phyloP scores from a whole-genome alignment of 495 filamentous ascomycete species.

The Penicillium coffeae region DNA sequence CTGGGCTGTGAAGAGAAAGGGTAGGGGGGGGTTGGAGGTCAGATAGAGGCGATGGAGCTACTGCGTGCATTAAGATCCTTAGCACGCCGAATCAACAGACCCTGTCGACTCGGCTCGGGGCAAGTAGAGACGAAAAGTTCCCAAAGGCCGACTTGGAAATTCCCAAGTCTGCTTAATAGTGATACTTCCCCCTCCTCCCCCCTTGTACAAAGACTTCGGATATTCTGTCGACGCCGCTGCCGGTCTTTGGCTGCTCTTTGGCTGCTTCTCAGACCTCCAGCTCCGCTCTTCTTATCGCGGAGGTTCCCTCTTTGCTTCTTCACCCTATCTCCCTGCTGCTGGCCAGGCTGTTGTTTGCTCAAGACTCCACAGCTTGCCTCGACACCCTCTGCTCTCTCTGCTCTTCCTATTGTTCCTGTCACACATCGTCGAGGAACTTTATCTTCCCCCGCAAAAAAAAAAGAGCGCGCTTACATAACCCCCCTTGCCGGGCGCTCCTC shows the following conservation, averaged over 20 bases:
- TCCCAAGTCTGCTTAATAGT: not conserved
- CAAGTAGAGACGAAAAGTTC: not conserved
- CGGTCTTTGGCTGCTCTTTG: not conserved
- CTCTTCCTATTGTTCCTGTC: no score
- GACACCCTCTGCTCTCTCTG: no score
- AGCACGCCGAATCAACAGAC: not conserved
- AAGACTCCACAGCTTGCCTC: no score
- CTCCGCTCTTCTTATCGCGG: not conserved
- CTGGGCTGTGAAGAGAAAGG: no score
- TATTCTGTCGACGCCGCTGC: no score
- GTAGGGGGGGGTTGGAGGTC: no score
- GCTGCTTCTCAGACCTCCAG: no score
- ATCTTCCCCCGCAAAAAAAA: not conserved
- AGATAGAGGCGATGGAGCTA: not conserved
- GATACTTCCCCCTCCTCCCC: not conserved
- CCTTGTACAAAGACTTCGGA: no score
- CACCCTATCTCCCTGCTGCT: no score
- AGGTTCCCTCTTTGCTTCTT: not conserved
- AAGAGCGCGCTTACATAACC: not conserved
- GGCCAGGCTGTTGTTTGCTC: no score
- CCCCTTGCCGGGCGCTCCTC: not conserved
- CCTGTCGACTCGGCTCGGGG: not conserved
- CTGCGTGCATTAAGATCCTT: not conserved
- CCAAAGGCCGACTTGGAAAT: not conserved
- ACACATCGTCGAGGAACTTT: no score